These are phyloP conservation scores for Sporisorium iseilematis-ciliati DNA, from an alignment of 1,284 basidiomycete species.

Conservation along the genomic window DNA sequence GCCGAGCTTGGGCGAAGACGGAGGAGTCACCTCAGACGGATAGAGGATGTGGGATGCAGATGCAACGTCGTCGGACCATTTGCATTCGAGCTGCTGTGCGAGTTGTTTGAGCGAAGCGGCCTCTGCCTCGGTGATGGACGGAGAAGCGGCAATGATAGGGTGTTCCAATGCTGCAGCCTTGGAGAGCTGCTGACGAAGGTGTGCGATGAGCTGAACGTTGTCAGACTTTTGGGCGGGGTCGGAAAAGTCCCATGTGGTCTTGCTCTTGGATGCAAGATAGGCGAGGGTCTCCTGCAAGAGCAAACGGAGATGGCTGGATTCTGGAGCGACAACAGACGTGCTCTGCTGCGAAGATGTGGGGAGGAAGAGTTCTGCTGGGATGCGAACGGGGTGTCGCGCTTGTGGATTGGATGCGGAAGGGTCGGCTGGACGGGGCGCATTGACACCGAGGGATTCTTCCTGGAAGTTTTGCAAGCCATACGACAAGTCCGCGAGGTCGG, in stretches of 20 bases:
- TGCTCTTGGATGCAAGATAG: conserved; percentile 44
- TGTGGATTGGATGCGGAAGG: conserved; percentile 32
- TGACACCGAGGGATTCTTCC: conserved; percentile 58
- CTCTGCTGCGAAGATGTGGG: conserved; percentile 52
- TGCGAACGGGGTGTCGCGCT: conserved; percentile 55
- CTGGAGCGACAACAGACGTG: conserved; percentile 36
- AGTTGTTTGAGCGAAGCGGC: conserved; percentile 49
- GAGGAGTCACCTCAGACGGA: conserved; percentile 52
- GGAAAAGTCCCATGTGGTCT: conserved; percentile 53
- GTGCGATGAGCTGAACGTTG: conserved; percentile 59
- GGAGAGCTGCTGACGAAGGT: conserved; percentile 52
- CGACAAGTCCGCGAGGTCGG: conserved; percentile 42
- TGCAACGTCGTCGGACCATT: conserved; percentile 55
- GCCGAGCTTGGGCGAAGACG: conserved; percentile 47
- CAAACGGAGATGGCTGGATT: conserved; percentile 48
- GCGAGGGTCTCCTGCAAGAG: conserved; percentile 54
- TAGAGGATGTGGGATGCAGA: conserved; percentile 63
- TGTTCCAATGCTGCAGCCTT: conserved; percentile 45
- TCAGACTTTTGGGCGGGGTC: conserved; percentile 42
- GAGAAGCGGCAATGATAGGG: conserved; percentile 45
- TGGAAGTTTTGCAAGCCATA: conserved; percentile 62
- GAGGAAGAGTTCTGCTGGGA: conserved; percentile 61
- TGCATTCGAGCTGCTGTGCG: conserved; percentile 59
- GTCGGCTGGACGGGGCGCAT: conserved; percentile 51
- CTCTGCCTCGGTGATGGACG: conserved; percentile 64